These are phyloP conservation scores for Taxawa tesnikishii DNA, from an alignment of 2,329 filamentous ascomycete genomes.

Conservation along the genomic window DNA sequence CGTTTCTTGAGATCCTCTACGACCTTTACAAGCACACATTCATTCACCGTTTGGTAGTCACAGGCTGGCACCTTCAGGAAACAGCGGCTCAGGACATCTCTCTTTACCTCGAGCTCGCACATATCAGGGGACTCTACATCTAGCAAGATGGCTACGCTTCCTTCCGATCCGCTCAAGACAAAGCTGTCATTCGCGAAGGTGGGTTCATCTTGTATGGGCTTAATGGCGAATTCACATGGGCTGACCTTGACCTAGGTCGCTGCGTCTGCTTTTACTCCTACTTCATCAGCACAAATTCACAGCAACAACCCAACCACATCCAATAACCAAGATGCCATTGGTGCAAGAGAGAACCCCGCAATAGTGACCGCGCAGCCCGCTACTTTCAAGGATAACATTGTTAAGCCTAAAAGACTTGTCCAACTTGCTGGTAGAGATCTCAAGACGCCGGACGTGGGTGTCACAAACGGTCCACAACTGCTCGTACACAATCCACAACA, in stretches of 20 bases:
- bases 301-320: neutral
- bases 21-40: slow-evolving; percentile 6
- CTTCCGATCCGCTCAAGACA: slow-evolving; percentile 16
- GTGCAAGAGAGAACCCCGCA: neutral
- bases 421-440: slow-evolving; percentile 9
- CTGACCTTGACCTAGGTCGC: too few species aligned
- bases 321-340: slow-evolving; percentile 1
- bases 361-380: neutral
- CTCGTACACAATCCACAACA: slow-evolving; percentile 10
- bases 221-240: too few species aligned
- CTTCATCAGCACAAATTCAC: slow-evolving; percentile 1
- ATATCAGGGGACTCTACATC: slow-evolving; percentile 2
- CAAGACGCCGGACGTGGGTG: slow-evolving; percentile 8
- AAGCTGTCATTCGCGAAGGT: slow-evolving; percentile 71
- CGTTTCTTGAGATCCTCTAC: slow-evolving; percentile 21
- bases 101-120: slow-evolving; percentile 9
- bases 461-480: slow-evolving; percentile 9
- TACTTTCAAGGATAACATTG: neutral
- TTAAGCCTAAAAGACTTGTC: slow-evolving; percentile 12
- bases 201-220: too few species aligned
- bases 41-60: slow-evolving; percentile 18
- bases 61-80: slow-evolving; percentile 20
- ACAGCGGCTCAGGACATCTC: slow-evolving; percentile 17
- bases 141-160: slow-evolving; percentile 20
- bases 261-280: slow-evolving; percentile 24